These are phyloP conservation scores for Rhododendron henanense DNA, from an alignment of 148 eudicot genomes.

Conservation along the genomic window DNA sequence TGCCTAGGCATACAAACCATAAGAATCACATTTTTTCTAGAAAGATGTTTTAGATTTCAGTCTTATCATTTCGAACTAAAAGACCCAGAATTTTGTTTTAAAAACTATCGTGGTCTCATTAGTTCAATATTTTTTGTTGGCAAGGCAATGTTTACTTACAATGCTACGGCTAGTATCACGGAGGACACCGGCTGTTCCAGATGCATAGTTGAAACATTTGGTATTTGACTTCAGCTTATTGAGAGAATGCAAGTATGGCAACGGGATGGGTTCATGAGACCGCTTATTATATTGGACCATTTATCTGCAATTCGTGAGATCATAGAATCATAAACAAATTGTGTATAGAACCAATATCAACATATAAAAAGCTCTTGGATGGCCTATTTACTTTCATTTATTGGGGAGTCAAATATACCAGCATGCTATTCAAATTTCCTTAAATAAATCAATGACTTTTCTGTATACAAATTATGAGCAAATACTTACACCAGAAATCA, in stretches of 20 bases:
- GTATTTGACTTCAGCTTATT: not conserved
- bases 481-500: slow-evolving; percentile 14
- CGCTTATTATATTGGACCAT: not conserved
- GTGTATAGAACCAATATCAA: not conserved
- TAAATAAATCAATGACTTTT: no score
- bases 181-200: slow-evolving; percentile 11
- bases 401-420: no score
- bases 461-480: not conserved
- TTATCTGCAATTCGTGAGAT: not conserved
- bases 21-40: no score
- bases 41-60: no score
- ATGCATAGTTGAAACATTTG: slow-evolving; percentile 12
- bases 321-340: not conserved
- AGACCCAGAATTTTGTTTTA: no score
- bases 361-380: no score
- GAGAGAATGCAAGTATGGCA: slow-evolving; percentile 5
- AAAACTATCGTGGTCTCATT: no score
- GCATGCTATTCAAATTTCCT: not conserved
- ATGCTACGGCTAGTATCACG: not conserved
- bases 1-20: no score
- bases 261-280: not conserved
- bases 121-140: not conserved
- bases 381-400: no score
- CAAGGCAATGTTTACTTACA: not conserved
- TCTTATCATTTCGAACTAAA: no score